Percentiles rank a stretch among this genome's conserved stretches.
phyloP scores from a whole-genome alignment of 306 rosid genomes.

The Potentilla sterilis region DNA sequence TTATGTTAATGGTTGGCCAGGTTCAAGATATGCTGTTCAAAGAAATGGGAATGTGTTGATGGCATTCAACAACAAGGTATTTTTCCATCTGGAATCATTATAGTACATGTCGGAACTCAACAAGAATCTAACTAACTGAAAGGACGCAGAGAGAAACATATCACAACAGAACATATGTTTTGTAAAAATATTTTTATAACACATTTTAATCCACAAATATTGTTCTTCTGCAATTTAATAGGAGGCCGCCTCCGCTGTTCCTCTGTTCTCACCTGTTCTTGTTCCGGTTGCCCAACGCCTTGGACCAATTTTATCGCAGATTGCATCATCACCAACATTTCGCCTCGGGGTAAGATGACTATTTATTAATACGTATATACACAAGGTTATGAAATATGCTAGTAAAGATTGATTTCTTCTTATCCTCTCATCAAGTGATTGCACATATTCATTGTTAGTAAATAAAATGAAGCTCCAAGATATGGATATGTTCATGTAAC shows the following conservation, averaged over 20 bases:
- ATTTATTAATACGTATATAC: constrained; percentile 12
- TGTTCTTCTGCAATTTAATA: constrained; percentile 28
- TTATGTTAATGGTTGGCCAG: constrained; percentile 50
- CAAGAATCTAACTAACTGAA: not conserved
- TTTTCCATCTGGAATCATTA: constrained; percentile 10
- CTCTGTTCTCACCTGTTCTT: constrained; percentile 91
- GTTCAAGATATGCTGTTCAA: constrained; percentile 97
- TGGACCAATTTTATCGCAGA: constrained; percentile 90
- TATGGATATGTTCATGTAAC: not conserved
- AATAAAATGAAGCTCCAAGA: not conserved
- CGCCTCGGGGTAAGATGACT: constrained; percentile 69
- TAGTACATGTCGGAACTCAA: constrained; percentile 6
- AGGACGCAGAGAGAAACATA: not conserved
- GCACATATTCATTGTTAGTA: not conserved
- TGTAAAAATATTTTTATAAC: not conserved
- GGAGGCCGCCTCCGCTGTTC: constrained; percentile 93
- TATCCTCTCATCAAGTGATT: not conserved
- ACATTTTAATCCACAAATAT: not conserved
- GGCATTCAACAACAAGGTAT: constrained; percentile 96
- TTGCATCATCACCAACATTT: constrained; percentile 82
- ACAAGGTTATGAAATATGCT: not conserved
- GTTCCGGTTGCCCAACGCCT: constrained; percentile 91
- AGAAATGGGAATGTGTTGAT: constrained; percentile 88
- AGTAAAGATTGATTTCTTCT: constrained; percentile 1
- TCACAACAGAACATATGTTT: not conserved